Evolutionary conservation across 2,329 filamentous ascomycete species (phyloP).

Genomic region (Alternaria longipes): DNA sequence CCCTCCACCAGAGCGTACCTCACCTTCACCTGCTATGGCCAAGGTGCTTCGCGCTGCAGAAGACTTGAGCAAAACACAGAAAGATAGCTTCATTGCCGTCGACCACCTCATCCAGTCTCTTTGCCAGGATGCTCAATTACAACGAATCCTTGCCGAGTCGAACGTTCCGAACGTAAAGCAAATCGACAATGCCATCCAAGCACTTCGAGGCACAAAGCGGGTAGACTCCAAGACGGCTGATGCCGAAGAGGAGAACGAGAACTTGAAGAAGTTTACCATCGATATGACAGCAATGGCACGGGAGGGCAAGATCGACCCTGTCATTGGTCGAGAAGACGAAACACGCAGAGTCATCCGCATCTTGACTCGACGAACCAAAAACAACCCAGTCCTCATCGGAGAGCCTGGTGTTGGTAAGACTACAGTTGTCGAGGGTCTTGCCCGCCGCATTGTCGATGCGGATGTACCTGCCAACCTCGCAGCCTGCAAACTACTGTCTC

Average conservation of each 20-base stretch:
- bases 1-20: conserved; percentile 88
- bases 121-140: conserved; percentile 78
- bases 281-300: conserved; percentile 97
- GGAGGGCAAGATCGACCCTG: conserved; percentile 97
- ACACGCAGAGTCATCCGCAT: conserved; percentile 92
- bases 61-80: conserved; percentile 95
- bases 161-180: conserved; percentile 93
- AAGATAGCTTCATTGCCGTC: conserved; percentile 92
- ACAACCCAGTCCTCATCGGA: conserved; percentile 97
- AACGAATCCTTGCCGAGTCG: conserved; percentile 78
- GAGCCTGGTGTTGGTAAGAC: conserved; percentile 99
- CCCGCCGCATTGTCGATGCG: conserved; percentile 92
- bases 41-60: conserved; percentile 84
- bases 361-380: conserved; percentile 92
- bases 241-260: conserved; percentile 90
- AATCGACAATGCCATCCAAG: conserved; percentile 86
- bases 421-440: conserved; percentile 94
- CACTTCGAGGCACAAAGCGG: conserved; percentile 89
- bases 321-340: conserved; percentile 96
- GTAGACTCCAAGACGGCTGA: conserved; percentile 98
- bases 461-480: conserved; percentile 97
- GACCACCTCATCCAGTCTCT: conserved; percentile 92
- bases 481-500: conserved; percentile 89
- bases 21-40: conserved; percentile 81
- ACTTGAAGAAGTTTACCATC: conserved; percentile 96